phyloP scores from a whole-genome alignment of 202 grass and related monocot genomes.

The Brachypodium distachyon region DNA sequence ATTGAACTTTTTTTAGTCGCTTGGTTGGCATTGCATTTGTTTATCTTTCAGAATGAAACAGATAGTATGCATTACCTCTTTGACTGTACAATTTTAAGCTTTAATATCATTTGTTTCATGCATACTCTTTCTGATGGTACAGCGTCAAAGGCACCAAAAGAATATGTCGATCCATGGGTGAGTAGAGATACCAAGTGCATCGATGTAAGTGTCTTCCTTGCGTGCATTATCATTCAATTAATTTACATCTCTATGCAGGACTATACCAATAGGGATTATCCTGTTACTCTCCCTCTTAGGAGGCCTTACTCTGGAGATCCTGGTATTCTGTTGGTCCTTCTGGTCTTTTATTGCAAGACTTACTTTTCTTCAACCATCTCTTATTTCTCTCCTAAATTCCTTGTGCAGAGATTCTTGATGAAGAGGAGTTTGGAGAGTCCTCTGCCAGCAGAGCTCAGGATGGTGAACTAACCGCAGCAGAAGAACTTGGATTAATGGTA shows the following conservation, averaged over 20 bases:
- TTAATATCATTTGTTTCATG: slow-evolving; percentile 8
- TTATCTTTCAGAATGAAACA: neutral
- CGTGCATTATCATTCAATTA: neutral
- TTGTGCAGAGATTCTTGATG: slow-evolving; percentile 62
- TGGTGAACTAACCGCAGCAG: slow-evolving; percentile 36
- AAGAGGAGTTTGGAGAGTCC: slow-evolving; percentile 64
- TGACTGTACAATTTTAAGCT: neutral
- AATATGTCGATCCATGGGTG: slow-evolving; percentile 62
- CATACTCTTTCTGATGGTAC: slow-evolving; percentile 3
- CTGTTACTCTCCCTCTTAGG: slow-evolving; percentile 57
- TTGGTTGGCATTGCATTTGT: neutral
- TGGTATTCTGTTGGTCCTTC: slow-evolving; percentile 30
- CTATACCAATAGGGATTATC: slow-evolving; percentile 50
- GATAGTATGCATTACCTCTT: neutral
- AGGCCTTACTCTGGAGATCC: slow-evolving; percentile 61
- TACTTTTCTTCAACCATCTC: neutral
- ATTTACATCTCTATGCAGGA: slow-evolving; percentile 43
- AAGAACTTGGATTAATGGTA: slow-evolving; percentile 65
- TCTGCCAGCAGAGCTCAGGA: slow-evolving; percentile 20
- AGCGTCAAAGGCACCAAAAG: slow-evolving; percentile 23
- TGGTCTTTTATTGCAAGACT: neutral
- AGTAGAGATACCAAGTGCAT: slow-evolving; percentile 12
- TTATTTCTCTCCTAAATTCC: neutral
- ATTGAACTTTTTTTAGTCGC: no score
- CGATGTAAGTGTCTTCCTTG: neutral